phyloP scores from a whole-genome alignment of 495 filamentous ascomycete genomes.

The Coniosporium apollinis region DNA sequence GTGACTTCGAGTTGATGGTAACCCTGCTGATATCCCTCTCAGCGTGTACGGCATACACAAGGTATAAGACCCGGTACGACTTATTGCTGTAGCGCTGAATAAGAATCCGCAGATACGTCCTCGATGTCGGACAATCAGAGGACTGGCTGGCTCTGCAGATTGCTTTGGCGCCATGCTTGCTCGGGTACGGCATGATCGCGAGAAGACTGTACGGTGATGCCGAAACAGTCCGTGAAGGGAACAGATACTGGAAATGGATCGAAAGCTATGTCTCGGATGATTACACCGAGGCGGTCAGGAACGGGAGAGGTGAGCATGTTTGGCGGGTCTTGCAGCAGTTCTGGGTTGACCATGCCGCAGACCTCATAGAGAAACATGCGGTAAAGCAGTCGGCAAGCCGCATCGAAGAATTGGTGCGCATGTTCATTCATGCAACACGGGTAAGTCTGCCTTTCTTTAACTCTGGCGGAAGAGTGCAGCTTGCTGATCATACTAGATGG shows the following conservation, averaged over 20 bases:
- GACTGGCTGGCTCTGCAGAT: slow-evolving; percentile 75
- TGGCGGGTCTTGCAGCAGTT: background rate
- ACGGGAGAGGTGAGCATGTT: slow-evolving; percentile 43
- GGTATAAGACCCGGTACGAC: slow-evolving; percentile 13
- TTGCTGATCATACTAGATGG: slow-evolving; percentile 43
- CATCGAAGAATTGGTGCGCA: slow-evolving; percentile 63
- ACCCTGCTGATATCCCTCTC: slow-evolving; percentile 15
- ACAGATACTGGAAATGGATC: slow-evolving; percentile 83
- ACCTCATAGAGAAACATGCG: slow-evolving; percentile 53
- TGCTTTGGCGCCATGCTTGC: slow-evolving; percentile 65
- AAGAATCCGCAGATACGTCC: slow-evolving; percentile 51
- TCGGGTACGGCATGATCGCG: slow-evolving; percentile 73
- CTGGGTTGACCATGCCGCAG: slow-evolving; percentile 27
- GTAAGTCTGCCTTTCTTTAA: no score
- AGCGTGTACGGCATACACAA: slow-evolving; percentile 60
- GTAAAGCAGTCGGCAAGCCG: slow-evolving; percentile 49
- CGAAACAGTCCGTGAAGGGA: slow-evolving; percentile 41
- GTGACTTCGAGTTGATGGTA: no score
- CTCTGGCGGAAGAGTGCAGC: no score
- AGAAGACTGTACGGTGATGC: slow-evolving; percentile 41
- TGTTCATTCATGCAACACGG: slow-evolving; percentile 75
- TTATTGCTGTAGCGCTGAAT: slow-evolving; percentile 15
- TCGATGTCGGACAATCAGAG: slow-evolving; percentile 74
- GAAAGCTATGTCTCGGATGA: slow-evolving; percentile 68
- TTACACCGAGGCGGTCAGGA: slow-evolving; percentile 49